phyloP scores from a whole-genome alignment of 2,329 filamentous ascomycete species.

The Septoria petroselini region DNA sequence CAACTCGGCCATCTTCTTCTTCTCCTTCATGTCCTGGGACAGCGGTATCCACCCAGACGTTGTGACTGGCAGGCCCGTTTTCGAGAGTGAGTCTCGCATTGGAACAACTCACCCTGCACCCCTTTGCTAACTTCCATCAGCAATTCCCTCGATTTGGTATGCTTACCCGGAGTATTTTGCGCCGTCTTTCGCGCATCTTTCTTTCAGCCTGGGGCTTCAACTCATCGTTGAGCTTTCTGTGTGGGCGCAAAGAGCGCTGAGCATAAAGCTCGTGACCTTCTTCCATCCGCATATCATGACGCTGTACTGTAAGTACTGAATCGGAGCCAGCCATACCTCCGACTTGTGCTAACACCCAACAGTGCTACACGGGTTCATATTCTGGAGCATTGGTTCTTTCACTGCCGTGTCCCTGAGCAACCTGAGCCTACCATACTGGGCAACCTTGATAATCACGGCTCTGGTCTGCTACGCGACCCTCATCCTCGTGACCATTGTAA shows the following conservation, averaged over 20 bases:
- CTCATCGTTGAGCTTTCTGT: constrained; percentile 39
- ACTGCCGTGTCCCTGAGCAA: constrained; percentile 38
- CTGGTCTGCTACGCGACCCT: constrained; percentile 37
- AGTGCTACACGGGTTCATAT: constrained; percentile 48
- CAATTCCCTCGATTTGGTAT: constrained; percentile 43
- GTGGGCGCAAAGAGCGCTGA: constrained; percentile 44
- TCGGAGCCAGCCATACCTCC: background rate
- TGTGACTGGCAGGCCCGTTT: constrained; percentile 43
- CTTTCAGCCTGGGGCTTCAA: constrained; percentile 41
- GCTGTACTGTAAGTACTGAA: constrained; percentile 41
- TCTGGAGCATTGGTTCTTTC: constrained; percentile 45
- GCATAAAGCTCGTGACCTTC: constrained; percentile 40
- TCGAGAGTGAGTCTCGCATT: too few relatives aligned
- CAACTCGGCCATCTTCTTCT: constrained; percentile 38
- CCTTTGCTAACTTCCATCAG: too few relatives aligned
- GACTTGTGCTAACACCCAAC: background rate
- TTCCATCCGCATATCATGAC: constrained; percentile 52
- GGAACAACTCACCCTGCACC: too few relatives aligned
- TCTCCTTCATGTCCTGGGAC: constrained; percentile 43
- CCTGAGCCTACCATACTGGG: constrained; percentile 36
- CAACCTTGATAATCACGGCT: constrained; percentile 39
- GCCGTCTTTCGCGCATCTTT: constrained; percentile 45
- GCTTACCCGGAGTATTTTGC: constrained; percentile 49
- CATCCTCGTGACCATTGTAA: constrained; percentile 20
- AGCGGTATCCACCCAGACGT: constrained; percentile 46